A percentile compares a stretch with the other conserved stretches of the same genome.
phyloP scores from a whole-genome alignment of 148 eudicot genomes.

The Rhododendron vialii region DNA sequence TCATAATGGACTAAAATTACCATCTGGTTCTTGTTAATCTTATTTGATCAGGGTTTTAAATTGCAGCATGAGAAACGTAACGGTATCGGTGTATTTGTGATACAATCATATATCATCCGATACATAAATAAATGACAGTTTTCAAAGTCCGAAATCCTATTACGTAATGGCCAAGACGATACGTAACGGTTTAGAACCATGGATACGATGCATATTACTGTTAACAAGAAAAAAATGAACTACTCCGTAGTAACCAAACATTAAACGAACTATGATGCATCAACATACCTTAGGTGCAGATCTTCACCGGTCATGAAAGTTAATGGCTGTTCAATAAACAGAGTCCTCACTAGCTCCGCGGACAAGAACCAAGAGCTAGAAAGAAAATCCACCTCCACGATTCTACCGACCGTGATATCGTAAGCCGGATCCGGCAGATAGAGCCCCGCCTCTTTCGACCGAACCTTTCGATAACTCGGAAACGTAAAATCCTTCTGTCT shows the following conservation, averaged over 20 bases:
- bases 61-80: not conserved
- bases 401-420: conserved; percentile 65
- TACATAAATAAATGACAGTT: too few species aligned
- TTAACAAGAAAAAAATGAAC: too few species aligned
- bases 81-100: too few species aligned
- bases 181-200: too few species aligned
- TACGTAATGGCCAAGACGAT: too few species aligned
- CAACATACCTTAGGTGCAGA: conserved; percentile 72
- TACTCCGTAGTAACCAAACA: not conserved
- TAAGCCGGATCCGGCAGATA: conserved; percentile 98
- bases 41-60: not conserved
- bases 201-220: too few species aligned
- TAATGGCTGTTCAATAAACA: conserved; percentile 77
- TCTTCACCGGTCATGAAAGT: conserved; percentile 95
- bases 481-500: conserved; percentile 84
- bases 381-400: conserved; percentile 92
- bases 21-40: not conserved
- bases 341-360: conserved; percentile 78
- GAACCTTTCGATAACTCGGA: conserved; percentile 87
- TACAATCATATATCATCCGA: too few species aligned
- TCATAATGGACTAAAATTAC: not conserved
- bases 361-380: conserved; percentile 97
- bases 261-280: not conserved
- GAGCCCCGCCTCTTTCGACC: conserved; percentile 91
- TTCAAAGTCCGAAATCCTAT: too few species aligned